These are phyloP conservation scores for Pythium monospermum DNA, from an alignment of 352 stramenopile genomes.

Conservation along the genomic window DNA sequence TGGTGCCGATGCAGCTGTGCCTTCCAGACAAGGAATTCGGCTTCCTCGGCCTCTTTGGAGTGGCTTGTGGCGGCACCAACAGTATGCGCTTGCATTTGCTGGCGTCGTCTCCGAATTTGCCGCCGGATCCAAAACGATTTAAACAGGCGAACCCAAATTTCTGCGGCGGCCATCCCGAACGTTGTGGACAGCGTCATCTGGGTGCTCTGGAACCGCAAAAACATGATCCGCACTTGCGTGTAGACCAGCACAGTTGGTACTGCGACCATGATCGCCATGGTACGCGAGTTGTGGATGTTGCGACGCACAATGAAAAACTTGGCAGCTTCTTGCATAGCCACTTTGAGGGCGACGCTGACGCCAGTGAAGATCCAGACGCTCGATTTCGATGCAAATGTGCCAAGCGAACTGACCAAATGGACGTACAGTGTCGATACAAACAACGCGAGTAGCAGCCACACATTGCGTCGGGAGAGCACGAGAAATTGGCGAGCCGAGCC, in stretches of 20 bases:
- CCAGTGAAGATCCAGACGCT: too few relatives aligned
- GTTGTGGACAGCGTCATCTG: slow-evolving; percentile 19
- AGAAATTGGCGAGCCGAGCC: too few relatives aligned
- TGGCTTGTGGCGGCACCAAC: too few relatives aligned
- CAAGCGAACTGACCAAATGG: slow-evolving; percentile 5
- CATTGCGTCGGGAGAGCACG: too few relatives aligned
- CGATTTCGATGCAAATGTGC: too few relatives aligned
- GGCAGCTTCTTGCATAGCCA: slow-evolving; percentile 6
- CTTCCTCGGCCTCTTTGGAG: too few relatives aligned
- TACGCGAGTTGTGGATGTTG: slow-evolving; percentile 2
- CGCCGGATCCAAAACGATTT: too few relatives aligned
- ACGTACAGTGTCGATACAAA: slow-evolving; percentile 6
- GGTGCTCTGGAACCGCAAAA: slow-evolving; percentile 24
- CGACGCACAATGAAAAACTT: too few relatives aligned
- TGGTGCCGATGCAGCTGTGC: not conserved
- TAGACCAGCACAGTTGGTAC: slow-evolving; percentile 33
- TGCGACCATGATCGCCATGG: slow-evolving; percentile 18
- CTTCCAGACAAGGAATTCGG: too few relatives aligned
- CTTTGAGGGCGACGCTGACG: slow-evolving; percentile 5
- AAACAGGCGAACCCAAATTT: too few relatives aligned
- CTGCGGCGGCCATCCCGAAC: slow-evolving; percentile 16
- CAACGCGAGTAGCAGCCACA: slow-evolving; percentile 4
- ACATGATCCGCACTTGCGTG: slow-evolving; percentile 31
- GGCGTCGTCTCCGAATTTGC: too few relatives aligned
- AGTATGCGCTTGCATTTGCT: too few relatives aligned